These are phyloP conservation scores for Sicyos baderoa DNA, from an alignment of 306 rosid genomes.

Conservation along the genomic window DNA sequence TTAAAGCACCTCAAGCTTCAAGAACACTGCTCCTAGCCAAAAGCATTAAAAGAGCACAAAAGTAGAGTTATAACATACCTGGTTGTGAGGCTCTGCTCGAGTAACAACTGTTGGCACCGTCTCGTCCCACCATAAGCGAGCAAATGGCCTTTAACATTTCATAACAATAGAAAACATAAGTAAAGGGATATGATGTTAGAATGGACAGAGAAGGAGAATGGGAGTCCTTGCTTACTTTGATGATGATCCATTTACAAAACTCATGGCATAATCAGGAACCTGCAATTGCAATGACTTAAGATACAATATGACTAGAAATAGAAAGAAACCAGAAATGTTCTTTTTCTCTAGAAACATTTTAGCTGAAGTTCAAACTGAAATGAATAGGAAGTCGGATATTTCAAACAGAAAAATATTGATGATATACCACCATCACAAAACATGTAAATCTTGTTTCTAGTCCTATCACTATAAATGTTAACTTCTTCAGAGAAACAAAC, in stretches of 20 bases:
- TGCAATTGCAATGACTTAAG: constrained; percentile 7
- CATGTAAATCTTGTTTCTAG: no score
- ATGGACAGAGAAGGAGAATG: background rate
- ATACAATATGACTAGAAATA: background rate
- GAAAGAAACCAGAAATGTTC: no score
- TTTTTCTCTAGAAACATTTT: no score
- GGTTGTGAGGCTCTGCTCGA: constrained; percentile 48
- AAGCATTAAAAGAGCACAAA: background rate
- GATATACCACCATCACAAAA: no score
- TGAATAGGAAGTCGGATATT: no score
- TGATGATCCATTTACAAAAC: constrained; percentile 55
- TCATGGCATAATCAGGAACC: constrained; percentile 82
- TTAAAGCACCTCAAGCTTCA: no score
- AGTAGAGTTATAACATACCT: constrained; percentile 21
- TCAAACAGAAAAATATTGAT: no score
- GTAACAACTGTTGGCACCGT: constrained; percentile 46
- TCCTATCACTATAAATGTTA: no score
- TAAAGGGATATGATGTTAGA: no score
- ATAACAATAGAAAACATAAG: background rate
- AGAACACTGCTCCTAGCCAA: no score
- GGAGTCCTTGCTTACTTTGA: constrained; percentile 40
- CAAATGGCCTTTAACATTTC: constrained; percentile 35
- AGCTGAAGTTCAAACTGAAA: no score
- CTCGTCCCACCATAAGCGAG: constrained; percentile 47
- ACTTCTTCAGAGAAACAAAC: background rate